A percentile compares a stretch with the other conserved stretches of the same genome.
phyloP scores from a whole-genome alignment of 192 early-diverging fungal genomes.

The Backusella psychrophila region DNA sequence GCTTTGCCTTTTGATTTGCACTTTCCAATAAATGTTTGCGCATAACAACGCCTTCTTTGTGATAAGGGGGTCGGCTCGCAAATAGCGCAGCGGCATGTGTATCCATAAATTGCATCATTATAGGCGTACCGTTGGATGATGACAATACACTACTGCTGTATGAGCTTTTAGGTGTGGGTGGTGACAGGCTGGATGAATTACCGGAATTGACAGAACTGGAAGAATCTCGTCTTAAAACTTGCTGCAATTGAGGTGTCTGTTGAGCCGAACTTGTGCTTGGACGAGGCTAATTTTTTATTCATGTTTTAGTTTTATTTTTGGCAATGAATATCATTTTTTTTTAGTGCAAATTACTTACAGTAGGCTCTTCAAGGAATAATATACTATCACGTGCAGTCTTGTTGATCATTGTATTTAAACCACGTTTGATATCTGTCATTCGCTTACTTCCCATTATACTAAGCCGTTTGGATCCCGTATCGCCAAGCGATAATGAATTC shows the following conservation, averaged over 20 bases:
- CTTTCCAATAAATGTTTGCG: slow-evolving; percentile 84
- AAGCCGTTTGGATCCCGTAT: slow-evolving; percentile 12
- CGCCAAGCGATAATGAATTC: neutral
- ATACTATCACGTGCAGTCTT: slow-evolving; percentile 22
- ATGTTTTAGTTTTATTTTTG: neutral
- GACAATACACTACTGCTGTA: neutral
- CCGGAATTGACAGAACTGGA: slow-evolving; percentile 24
- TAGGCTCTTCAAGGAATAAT: neutral
- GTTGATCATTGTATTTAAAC: slow-evolving; percentile 29
- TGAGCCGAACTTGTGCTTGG: slow-evolving; percentile 20
- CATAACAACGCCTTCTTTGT: slow-evolving; percentile 75
- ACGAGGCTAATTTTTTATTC: neutral
- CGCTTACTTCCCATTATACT: slow-evolving; percentile 19
- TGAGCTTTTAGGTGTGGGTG: neutral
- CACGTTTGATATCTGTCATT: slow-evolving; percentile 23
- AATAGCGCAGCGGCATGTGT: slow-evolving; percentile 14
- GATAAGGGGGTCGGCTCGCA: slow-evolving; percentile 32
- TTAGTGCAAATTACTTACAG: neutral
- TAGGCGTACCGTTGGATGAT: neutral
- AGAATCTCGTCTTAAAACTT: slow-evolving; percentile 15
- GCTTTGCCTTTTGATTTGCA: slow-evolving; percentile 73
- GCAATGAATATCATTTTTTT: neutral
- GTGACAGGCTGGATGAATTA: slow-evolving; percentile 2
- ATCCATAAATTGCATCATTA: slow-evolving; percentile 11
- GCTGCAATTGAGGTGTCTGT: neutral